Percentiles rank a stretch among this genome's conserved stretches.
Conservation (phyloP, 768 basidiomycete species). For the Boletus tomentosulus region DNA sequence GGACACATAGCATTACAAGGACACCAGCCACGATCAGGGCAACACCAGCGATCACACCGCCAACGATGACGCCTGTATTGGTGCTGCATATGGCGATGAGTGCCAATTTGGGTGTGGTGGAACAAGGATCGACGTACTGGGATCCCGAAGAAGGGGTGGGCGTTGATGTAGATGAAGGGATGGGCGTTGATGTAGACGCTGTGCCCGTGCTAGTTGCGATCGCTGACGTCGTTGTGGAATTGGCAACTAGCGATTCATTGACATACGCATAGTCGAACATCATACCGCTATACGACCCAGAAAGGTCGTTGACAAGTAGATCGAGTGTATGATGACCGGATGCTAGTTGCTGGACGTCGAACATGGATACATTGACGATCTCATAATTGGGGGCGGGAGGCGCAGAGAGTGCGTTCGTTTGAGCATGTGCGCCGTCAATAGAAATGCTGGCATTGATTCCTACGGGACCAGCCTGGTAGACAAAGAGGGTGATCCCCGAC, state of each 20-base stretch:
- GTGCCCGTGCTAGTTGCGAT: slow-evolving; percentile 2
- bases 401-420: slow-evolving; percentile 16
- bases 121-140: slow-evolving; percentile 9
- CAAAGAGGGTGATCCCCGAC: slow-evolving; percentile 22
- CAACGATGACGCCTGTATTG: slow-evolving; percentile 7
- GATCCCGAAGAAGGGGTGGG: background rate
- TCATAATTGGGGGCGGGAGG: slow-evolving; percentile 17
- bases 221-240: background rate
- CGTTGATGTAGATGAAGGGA: background rate
- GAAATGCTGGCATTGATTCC: slow-evolving; percentile 18
- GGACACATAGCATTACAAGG: slow-evolving; percentile 9
- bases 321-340: slow-evolving; percentile 9
- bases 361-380: slow-evolving; percentile 23
- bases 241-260: slow-evolving; percentile 16
- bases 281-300: slow-evolving; percentile 21
- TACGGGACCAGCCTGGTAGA: slow-evolving; percentile 22
- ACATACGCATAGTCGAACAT: slow-evolving; percentile 25
- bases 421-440: slow-evolving; percentile 7
- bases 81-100: background rate
- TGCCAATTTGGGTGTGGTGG: background rate
- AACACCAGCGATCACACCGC: slow-evolving; percentile 10
- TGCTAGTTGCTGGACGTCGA: slow-evolving; percentile 17
- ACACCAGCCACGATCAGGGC: slow-evolving; percentile 4
- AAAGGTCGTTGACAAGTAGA: slow-evolving; percentile 17
- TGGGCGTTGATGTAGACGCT: background rate